Percentiles rank a stretch among this genome's conserved stretches.
Conservation (phyloP, 345 rosid species). For the Brassica incana region DNA sequence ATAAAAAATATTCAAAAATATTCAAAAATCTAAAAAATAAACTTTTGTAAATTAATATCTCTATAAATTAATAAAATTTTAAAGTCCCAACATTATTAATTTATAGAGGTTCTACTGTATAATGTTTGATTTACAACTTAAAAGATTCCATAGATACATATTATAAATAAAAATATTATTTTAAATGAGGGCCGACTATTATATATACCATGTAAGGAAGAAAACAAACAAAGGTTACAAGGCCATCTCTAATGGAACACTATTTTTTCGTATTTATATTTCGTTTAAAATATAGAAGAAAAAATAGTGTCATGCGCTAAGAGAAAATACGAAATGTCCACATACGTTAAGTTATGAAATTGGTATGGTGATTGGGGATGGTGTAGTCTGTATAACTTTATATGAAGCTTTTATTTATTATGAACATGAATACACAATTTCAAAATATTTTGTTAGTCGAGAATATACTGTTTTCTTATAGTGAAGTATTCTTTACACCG, state of each 20-base stretch:
- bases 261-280: too few relatives aligned
- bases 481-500: conserved; percentile 2
- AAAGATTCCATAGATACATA: background rate
- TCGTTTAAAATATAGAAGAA: too few relatives aligned
- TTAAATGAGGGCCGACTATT: background rate
- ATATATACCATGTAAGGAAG: background rate
- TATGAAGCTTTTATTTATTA: conserved; percentile 21
- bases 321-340: conserved; percentile 28
- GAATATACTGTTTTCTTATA: background rate
- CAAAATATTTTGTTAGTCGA: background rate
- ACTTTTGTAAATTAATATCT: too few relatives aligned
- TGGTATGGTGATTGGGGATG: conserved; percentile 16
- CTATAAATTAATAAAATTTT: too few relatives aligned
- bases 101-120: too few relatives aligned
- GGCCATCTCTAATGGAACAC: too few relatives aligned
- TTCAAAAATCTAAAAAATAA: too few relatives aligned
- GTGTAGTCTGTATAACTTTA: conserved; percentile 35
- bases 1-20: too few relatives aligned
- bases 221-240: too few relatives aligned
- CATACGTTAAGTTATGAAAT: conserved; percentile 15
- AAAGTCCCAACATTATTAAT: too few relatives aligned
- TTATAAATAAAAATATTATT: too few relatives aligned
- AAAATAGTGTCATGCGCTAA: too few relatives aligned
- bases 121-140: background rate
- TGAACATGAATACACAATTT: background rate